These are phyloP conservation scores for Larix sibirica DNA, from an alignment of 83 land plant genomes.

Conservation along the genomic window DNA sequence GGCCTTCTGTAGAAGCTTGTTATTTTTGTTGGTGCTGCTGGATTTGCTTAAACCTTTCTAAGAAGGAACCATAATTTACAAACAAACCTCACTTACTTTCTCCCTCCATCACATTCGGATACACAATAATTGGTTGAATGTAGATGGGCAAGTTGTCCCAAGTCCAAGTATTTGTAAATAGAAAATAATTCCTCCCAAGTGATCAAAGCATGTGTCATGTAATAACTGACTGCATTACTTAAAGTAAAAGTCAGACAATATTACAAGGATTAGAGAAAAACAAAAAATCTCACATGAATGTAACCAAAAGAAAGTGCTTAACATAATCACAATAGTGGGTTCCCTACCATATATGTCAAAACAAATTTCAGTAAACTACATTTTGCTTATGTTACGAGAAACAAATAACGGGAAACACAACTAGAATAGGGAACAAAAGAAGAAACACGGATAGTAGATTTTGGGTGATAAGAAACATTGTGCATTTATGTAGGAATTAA, in stretches of 20 bases:
- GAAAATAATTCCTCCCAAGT: not conserved
- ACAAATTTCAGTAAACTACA: not conserved
- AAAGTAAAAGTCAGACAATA: not conserved
- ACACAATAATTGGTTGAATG: not conserved
- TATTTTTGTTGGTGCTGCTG: conserved; percentile 51
- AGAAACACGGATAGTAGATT: no score
- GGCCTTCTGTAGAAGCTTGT: not conserved
- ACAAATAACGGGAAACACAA: no score
- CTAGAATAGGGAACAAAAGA: no score
- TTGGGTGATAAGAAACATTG: no score
- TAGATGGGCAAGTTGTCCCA: not conserved
- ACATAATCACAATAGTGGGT: not conserved
- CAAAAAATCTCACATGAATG: not conserved
- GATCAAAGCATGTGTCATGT: conserved; percentile 14
- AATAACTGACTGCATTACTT: conserved; percentile 15
- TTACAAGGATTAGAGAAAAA: not conserved
- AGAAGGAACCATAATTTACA: conserved; percentile 91
- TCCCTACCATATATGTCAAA: not conserved
- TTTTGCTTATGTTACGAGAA: no score
- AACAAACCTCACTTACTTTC: conserved; percentile 46
- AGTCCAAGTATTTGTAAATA: not conserved
- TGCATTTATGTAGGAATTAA: no score
- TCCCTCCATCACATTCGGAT: conserved; percentile 39
- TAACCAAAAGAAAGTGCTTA: not conserved
- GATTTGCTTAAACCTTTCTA: conserved; percentile 91